Evolutionary conservation across 495 filamentous ascomycete species (phyloP).

Genomic region (Aspergillus indologenus): DNA sequence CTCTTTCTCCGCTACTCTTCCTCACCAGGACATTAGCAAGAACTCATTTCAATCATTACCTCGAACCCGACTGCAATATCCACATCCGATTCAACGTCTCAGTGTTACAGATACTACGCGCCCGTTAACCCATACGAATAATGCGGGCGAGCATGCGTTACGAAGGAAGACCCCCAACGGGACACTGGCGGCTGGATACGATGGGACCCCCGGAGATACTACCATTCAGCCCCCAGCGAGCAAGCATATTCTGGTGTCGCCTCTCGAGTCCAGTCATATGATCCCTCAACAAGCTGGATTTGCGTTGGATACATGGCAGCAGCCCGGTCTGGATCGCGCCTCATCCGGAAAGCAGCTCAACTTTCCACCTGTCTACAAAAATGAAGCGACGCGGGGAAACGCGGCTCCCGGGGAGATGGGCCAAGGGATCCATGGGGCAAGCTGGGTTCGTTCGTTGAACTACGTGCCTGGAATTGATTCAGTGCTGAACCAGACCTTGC

Average conservation of each 20-base stretch:
- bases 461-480: conserved; percentile 48
- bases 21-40: conserved; percentile 29
- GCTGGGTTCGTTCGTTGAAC: conserved; percentile 46
- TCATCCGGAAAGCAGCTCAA: conserved; percentile 35
- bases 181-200: conserved; percentile 89
- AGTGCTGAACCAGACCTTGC: conserved; percentile 47
- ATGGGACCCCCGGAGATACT: conserved; percentile 77
- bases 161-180: conserved; percentile 93
- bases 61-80: conserved; percentile 39
- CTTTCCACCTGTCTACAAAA: conserved; percentile 44
- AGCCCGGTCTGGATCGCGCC: conserved; percentile 25
- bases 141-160: conserved; percentile 68
- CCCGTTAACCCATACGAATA: conserved; percentile 24
- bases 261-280: conserved; percentile 42
- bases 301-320: conserved; percentile 33
- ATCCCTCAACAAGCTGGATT: conserved; percentile 28
- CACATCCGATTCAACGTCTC: conserved; percentile 44
- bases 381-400: conserved; percentile 27
- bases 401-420: conserved; percentile 29
- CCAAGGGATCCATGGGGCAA: conserved; percentile 36
- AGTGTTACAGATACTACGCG: conserved; percentile 27
- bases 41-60: conserved; percentile 27
- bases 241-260: conserved; percentile 87
- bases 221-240: conserved; percentile 70
- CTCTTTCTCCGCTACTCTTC: conserved; percentile 19